Conservation (phyloP, 441 rosid genomes). For the Biscutella laevigata region DNA sequence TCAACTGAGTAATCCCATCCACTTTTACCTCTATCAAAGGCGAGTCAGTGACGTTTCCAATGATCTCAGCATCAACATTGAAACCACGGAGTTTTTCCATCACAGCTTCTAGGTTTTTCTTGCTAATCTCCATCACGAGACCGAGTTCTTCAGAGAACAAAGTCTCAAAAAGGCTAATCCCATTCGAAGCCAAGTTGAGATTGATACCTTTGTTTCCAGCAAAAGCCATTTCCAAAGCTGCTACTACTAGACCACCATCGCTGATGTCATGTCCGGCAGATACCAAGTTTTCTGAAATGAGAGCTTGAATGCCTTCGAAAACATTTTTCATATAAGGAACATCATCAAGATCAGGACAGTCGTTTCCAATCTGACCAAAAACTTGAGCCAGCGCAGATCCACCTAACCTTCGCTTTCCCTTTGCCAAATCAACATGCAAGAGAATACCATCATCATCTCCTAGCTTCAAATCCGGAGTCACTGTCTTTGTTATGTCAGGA, state of each 20-base stretch:
- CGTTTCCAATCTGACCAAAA: conserved; percentile 76
- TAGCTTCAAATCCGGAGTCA: conserved; percentile 83
- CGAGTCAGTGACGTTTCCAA: conserved; percentile 61
- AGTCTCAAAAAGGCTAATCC: conserved; percentile 59
- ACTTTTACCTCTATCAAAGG: conserved; percentile 53
- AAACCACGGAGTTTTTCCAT: conserved; percentile 38
- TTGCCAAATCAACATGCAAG: conserved; percentile 77
- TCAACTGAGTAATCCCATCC: conserved; percentile 46
- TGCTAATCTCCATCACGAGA: conserved; percentile 68
- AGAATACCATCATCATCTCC: conserved; percentile 64
- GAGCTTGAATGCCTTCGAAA: conserved; percentile 68
- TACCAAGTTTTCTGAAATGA: conserved; percentile 45
- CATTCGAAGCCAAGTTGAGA: conserved; percentile 45
- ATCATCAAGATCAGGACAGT: conserved; percentile 85
- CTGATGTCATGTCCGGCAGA: conserved; percentile 93
- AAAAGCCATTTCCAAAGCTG: conserved; percentile 88
- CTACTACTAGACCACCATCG: conserved; percentile 77
- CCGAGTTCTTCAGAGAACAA: conserved; percentile 91
- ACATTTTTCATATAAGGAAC: conserved; percentile 60
- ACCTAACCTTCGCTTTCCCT: conserved; percentile 81
- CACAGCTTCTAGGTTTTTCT: conserved; percentile 46
- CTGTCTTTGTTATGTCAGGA: conserved; percentile 82
- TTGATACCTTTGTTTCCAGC: conserved; percentile 77
- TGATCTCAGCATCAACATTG: conserved; percentile 48
- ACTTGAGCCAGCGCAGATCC: conserved; percentile 91